Evolutionary conservation across 2,329 filamentous ascomycete species (phyloP), one percentile per base, ranked within the genome.

Genomic region (Fusarium subglutinans): DNA sequence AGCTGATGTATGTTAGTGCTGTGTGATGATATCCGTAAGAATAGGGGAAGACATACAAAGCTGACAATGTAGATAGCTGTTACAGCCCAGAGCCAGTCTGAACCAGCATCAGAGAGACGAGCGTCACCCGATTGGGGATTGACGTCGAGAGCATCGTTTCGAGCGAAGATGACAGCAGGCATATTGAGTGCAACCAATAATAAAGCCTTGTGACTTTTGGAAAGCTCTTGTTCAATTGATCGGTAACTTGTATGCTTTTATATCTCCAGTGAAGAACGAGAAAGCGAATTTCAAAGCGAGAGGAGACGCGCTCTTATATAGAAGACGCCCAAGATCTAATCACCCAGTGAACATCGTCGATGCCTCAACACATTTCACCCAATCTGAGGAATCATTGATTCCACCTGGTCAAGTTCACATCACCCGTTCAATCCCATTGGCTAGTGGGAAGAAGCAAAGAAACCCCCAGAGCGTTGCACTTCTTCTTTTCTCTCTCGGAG

Each of bases 31-130:
- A 10, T 35, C 33, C 2, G 33, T 8, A n/a, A 12, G 17, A 18
- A 13, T 28, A 10, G 33, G 22, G n/a, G 14, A 35, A 35, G 18
- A 78, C 84, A 48, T 78, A 87, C 85, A 67, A 87, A 86, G n/a
- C 83, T 81, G 22, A 88, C 28, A 11, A 80, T 67, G 72, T 86
- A 88, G 76, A 89, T 59, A 63, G 87, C 86, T 10, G 84, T 85
- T n/a, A 87, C 86, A 38, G 87, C 83, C 84, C 85, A 90, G 18
- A 89, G 82, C 88, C 87, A 90, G 82, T 87, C 80, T 47, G 87
- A 89, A 62, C 87, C 88, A 63, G 86, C 79, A 3, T 79, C 79
- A 2, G 83, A 82, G 26, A 89, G 81, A 24, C 84, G 79, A 45
- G 80, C 77, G 24, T 82, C 80, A 14, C 84, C 84, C 6, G 68